phyloP scores from a whole-genome alignment of 371 early-diverging fungal genomes.

The Apophysomyces variabilis region DNA sequence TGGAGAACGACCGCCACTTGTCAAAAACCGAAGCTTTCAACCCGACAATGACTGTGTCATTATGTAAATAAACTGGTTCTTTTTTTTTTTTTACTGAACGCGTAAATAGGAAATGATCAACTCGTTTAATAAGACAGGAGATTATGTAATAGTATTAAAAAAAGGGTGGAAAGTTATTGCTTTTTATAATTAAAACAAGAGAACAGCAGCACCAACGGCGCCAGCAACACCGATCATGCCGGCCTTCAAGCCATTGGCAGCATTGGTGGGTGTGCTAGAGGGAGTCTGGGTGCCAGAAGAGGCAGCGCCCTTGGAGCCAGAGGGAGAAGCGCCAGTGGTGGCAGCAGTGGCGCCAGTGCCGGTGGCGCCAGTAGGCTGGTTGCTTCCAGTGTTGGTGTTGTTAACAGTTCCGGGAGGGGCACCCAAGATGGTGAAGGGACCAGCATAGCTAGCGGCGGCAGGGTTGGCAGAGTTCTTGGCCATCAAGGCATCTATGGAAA shows the following conservation, averaged over 20 bases:
- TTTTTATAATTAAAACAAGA: constrained; percentile 1
- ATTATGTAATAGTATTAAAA: constrained; percentile 6
- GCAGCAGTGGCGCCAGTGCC: neutral
- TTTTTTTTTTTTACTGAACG: neutral
- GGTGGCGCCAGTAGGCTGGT: neutral
- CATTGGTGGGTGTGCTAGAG: neutral
- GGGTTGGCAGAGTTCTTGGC: constrained; percentile 5
- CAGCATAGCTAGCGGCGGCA: neutral
- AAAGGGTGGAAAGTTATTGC: neutral
- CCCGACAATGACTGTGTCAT: constrained; percentile 9
- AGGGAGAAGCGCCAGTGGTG: neutral
- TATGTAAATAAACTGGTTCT: neutral
- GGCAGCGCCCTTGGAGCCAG: neutral
- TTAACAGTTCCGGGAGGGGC: neutral
- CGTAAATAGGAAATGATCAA: neutral
- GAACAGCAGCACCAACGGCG: constrained; percentile 5
- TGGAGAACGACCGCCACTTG: neutral
- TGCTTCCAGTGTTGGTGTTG: neutral
- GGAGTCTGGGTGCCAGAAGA: constrained; percentile 1
- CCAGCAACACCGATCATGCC: constrained; percentile 8
- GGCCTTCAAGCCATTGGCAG: constrained; percentile 5
- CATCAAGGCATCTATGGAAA: neutral
- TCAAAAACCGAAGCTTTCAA: constrained; percentile 3
- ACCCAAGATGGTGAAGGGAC: neutral
- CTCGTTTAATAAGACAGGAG: constrained; percentile 3